Evolutionary conservation across 495 filamentous ascomycete genomes (phyloP).

Genomic region (Annulohypoxylon stygium): DNA sequence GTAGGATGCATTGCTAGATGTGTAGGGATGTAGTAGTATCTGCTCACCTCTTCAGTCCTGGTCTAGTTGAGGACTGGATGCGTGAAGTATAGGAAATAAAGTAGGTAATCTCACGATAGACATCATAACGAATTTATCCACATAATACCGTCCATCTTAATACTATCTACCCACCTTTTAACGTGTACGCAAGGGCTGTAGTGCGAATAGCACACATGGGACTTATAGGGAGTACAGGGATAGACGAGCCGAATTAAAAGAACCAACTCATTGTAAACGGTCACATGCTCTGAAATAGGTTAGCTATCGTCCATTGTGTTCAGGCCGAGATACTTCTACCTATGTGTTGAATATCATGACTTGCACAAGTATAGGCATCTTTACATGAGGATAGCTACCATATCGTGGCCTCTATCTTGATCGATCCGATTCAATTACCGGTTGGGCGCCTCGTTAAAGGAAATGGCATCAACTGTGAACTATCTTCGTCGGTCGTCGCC

Average conservation of each 20-base stretch:
- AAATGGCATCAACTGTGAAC: neutral
- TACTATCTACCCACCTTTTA: neutral
- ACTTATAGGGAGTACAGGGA: neutral
- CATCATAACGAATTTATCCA: neutral
- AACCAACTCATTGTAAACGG: neutral
- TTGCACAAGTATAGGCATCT: neutral
- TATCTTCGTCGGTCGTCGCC: constrained; percentile 43
- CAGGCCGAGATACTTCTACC: constrained; percentile 1
- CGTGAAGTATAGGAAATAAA: neutral
- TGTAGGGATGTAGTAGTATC: neutral
- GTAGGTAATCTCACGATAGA: neutral
- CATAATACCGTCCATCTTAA: neutral
- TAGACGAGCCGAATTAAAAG: neutral
- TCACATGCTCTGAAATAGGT: neutral
- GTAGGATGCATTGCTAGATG: neutral
- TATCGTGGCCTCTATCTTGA: neutral
- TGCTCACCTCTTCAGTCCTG: neutral
- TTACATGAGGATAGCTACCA: neutral
- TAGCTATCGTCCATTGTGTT: neutral
- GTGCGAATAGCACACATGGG: neutral
- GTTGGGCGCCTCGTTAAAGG: neutral
- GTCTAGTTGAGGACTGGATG: neutral
- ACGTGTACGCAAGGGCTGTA: neutral
- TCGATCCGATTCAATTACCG: no score
- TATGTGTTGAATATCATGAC: neutral